Conservation (phyloP, 2,329 filamentous ascomycete genomes). For the Eurotiales sp. region DNA sequence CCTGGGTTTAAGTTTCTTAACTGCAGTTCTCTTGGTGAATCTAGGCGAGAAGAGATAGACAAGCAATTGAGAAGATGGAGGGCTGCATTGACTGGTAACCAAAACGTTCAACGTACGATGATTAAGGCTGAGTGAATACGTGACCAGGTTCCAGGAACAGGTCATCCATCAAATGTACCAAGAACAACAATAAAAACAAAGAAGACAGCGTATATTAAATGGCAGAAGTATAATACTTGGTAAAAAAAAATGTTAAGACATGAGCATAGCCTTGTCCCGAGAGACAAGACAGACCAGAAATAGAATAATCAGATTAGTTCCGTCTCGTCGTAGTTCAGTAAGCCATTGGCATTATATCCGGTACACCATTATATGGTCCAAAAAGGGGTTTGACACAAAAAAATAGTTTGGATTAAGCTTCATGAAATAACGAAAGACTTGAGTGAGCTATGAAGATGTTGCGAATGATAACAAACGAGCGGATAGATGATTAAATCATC, state of each 20-base stretch:
- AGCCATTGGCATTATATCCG: neutral
- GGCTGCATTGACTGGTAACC: too few species aligned
- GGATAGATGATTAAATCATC: slow-evolving; percentile 14
- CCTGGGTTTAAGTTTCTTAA: too few species aligned
- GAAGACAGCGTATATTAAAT: neutral
- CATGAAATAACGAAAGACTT: slow-evolving; percentile 7
- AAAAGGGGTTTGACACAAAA: neutral
- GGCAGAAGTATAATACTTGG: neutral
- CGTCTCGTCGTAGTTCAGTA: neutral
- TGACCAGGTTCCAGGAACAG: too few species aligned
- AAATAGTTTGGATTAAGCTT: neutral
- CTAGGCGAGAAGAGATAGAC: too few species aligned
- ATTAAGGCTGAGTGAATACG: too few species aligned
- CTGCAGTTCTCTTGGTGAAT: too few species aligned
- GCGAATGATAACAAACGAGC: slow-evolving; percentile 3
- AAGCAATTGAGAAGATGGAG: too few species aligned
- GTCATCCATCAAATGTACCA: too few species aligned
- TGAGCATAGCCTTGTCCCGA: too few species aligned
- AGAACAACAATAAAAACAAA: neutral
- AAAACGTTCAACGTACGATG: too few species aligned
- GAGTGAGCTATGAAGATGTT: neutral
- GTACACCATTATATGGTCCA: neutral
- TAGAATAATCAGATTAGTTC: neutral
- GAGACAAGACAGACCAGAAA: too few species aligned
- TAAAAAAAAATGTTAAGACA: neutral